Evolutionary conservation across 352 stramenopile genomes (phyloP).

Genomic region (Lagenidium sp.): DNA sequence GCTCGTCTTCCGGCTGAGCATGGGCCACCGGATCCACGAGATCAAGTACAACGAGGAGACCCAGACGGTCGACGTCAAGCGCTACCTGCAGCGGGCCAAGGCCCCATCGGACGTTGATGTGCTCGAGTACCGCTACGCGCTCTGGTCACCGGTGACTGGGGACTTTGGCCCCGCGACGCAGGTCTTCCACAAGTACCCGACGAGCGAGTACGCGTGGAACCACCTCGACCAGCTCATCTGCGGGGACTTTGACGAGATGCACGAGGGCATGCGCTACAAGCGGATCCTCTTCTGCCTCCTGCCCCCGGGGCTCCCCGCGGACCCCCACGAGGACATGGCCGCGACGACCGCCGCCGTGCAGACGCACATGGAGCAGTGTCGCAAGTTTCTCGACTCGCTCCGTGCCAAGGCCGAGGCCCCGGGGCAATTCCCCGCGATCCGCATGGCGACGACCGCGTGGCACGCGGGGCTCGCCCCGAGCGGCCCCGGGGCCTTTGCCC

Average conservation of each 20-base stretch:
- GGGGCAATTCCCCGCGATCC: conserved; percentile 42
- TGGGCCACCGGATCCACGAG: conserved; percentile 85
- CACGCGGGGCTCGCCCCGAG: conserved; percentile 26
- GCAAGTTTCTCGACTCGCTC: conserved; percentile 65
- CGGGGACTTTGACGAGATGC: conserved; percentile 83
- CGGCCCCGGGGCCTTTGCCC: conserved; percentile 50
- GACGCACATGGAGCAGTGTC: conserved; percentile 49
- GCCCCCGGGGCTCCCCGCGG: conserved; percentile 24
- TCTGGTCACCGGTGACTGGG: conserved; percentile 63
- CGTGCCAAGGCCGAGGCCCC: conserved; percentile 45
- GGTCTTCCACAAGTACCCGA: conserved; percentile 78
- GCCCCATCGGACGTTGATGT: conserved; percentile 60
- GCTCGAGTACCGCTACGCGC: conserved; percentile 76
- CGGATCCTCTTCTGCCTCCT: conserved; percentile 67
- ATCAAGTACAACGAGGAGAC: conserved; percentile 83
- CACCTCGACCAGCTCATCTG: conserved; percentile 81
- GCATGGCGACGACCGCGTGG: conserved; percentile 48
- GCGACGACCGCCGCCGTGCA: conserved; percentile 21
- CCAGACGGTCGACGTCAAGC: conserved; percentile 82
- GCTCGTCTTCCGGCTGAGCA: conserved; percentile 63
- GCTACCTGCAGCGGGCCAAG: conserved; percentile 63
- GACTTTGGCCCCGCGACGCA: conserved; percentile 58
- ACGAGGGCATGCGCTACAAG: conserved; percentile 75
- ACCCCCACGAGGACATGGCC: conserved; percentile 18
- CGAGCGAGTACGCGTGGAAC: conserved; percentile 82